Evolutionary conservation across 1,139 yeast genomes (phyloP).

Genomic region (Debaryomyces psychrophilus): DNA sequence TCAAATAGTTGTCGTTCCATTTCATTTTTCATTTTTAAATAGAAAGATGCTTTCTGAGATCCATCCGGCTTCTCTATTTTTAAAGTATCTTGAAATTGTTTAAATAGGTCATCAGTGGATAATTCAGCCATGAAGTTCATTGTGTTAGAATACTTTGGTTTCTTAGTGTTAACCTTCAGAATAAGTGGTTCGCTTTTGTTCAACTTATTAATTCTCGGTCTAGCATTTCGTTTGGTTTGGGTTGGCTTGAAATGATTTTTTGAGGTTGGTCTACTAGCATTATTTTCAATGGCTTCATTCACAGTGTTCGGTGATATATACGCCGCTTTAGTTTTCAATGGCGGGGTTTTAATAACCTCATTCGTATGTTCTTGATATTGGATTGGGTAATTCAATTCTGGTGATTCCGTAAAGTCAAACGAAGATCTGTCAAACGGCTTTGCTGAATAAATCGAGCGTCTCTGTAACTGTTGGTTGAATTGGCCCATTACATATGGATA

Average conservation of each 20-base stretch:
- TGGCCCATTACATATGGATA: neutral
- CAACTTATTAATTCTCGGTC: constrained; percentile 41
- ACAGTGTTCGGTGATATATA: neutral
- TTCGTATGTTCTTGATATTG: neutral
- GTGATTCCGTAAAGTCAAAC: neutral
- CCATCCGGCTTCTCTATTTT: constrained; percentile 20
- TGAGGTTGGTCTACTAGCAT: neutral
- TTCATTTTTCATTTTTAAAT: constrained; percentile 23
- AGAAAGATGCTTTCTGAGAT: constrained; percentile 13
- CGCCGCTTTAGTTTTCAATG: neutral
- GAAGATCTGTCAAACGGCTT: neutral
- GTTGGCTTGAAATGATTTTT: constrained; percentile 34
- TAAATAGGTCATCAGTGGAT: constrained; percentile 30
- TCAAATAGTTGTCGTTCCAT: constrained; percentile 38
- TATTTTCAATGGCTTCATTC: neutral
- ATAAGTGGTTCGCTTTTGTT: constrained; percentile 15
- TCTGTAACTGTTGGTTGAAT: neutral
- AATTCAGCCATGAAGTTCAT: constrained; percentile 23
- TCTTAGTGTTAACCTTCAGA: neutral
- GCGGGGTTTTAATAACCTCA: constrained; percentile 1
- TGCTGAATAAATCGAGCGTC: neutral
- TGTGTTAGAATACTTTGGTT: constrained; percentile 5
- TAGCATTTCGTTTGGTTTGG: constrained; percentile 39
- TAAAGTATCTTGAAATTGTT: constrained; percentile 29
- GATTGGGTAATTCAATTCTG: neutral